A percentile compares a stretch with the other conserved stretches of the same genome.
phyloP scores from a whole-genome alignment of 768 basidiomycete genomes.

The Tylopilus vinaceipallidus region DNA sequence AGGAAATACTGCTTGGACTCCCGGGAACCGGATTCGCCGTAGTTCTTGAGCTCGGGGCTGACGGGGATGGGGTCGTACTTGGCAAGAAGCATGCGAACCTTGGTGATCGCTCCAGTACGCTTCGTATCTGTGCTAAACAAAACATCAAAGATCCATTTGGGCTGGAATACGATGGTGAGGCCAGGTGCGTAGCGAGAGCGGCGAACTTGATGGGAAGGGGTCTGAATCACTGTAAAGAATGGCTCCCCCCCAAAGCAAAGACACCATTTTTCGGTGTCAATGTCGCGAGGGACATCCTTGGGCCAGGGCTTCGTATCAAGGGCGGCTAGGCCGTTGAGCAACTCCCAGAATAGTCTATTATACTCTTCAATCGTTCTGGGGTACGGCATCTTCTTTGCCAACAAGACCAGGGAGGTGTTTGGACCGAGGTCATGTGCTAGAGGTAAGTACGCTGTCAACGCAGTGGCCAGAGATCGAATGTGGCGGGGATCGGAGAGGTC shows the following conservation, averaged over 20 bases:
- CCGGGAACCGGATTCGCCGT: constrained; percentile 19
- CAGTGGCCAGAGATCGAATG: constrained; percentile 16
- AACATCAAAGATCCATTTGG: constrained; percentile 25
- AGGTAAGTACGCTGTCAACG: constrained; percentile 13
- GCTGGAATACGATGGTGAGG: constrained; percentile 23
- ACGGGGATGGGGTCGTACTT: constrained; percentile 22
- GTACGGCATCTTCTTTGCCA: constrained; percentile 13
- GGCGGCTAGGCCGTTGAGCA: constrained; percentile 19
- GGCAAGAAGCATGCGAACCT: constrained; percentile 14
- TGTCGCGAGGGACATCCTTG: constrained; percentile 11
- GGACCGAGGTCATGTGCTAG: constrained; percentile 17
- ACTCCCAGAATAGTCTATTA: constrained; percentile 17
- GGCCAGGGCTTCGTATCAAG: constrained; percentile 20
- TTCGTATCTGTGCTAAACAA: constrained; percentile 20
- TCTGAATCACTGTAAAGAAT: constrained; percentile 22
- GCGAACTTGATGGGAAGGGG: constrained; percentile 20
- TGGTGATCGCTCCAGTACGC: constrained; percentile 14
- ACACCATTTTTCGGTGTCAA: constrained; percentile 21
- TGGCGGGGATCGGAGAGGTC: constrained; percentile 22
- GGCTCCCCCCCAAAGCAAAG: constrained; percentile 20
- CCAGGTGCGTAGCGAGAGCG: constrained; percentile 17
- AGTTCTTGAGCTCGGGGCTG: constrained; percentile 23
- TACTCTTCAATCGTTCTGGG: constrained; percentile 17
- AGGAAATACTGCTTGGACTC: constrained; percentile 23
- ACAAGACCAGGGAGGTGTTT: constrained; percentile 20